Conservation (phyloP, 495 filamentous ascomycete species). For the Hypoxylon fuscum region DNA sequence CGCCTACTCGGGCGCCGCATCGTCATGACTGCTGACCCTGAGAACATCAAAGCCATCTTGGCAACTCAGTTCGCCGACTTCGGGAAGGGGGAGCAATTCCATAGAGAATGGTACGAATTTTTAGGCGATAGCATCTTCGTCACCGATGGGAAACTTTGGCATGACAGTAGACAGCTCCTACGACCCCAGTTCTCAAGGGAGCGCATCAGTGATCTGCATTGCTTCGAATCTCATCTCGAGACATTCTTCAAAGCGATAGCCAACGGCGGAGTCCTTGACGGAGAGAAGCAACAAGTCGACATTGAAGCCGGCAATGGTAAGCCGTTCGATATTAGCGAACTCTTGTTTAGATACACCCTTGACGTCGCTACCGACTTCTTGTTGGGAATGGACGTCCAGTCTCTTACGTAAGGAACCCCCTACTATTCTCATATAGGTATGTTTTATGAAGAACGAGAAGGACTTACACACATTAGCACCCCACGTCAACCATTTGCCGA, state of each 20-base stretch:
- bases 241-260: constrained; percentile 67
- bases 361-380: constrained; percentile 88
- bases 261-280: constrained; percentile 62
- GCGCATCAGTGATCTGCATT: constrained; percentile 79
- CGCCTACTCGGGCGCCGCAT: constrained; percentile 64
- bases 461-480: constrained; percentile 40
- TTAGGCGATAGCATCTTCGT: constrained; percentile 83
- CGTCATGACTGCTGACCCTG: constrained; percentile 75
- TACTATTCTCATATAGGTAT: not conserved
- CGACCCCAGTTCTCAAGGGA: constrained; percentile 86
- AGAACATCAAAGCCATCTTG: constrained; percentile 87
- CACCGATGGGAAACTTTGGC: constrained; percentile 80
- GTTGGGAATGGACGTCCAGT: constrained; percentile 78
- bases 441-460: constrained; percentile 10
- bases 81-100: constrained; percentile 76
- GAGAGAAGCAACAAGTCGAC: constrained; percentile 53
- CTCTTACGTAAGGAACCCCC: constrained; percentile 58
- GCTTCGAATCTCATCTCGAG: constrained; percentile 80
- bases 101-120: constrained; percentile 74
- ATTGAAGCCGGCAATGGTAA: constrained; percentile 56
- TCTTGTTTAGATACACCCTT: constrained; percentile 84
- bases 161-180: constrained; percentile 76
- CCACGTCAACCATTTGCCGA: constrained; percentile 68
- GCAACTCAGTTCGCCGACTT: constrained; percentile 79
- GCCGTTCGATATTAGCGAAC: constrained; percentile 71